These are phyloP conservation scores for Neopestalotiopsis clavispora DNA, from an alignment of 2,329 filamentous ascomycete species.

Conservation along the genomic window DNA sequence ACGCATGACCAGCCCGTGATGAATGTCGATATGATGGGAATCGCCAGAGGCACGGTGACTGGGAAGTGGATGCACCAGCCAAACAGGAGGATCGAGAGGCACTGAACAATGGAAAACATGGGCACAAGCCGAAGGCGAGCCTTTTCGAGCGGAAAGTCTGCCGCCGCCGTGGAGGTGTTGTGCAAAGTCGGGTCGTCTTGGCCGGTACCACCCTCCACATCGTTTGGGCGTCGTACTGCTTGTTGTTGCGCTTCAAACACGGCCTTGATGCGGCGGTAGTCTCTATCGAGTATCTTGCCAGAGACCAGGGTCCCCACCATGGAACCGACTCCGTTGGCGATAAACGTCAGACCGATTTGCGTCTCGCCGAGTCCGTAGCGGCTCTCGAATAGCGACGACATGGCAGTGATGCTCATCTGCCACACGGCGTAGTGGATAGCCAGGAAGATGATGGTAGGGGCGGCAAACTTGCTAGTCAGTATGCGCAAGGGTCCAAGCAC, in stretches of 20 bases:
- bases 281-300: conserved; percentile 26
- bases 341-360: conserved; percentile 22
- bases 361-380: conserved; percentile 23
- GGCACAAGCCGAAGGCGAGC: conserved; percentile 9
- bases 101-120: conserved; percentile 3
- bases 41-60: conserved; percentile 2
- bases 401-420: conserved; percentile 60
- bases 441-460: conserved; percentile 51
- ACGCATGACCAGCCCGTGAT: conserved; percentile 6
- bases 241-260: conserved; percentile 28
- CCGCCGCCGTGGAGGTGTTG: not conserved
- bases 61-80: conserved; percentile 44
- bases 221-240: not conserved
- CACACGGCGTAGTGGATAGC: conserved; percentile 57
- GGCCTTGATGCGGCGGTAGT: conserved; percentile 39
- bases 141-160: conserved; percentile 16
- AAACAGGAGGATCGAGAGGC: conserved; percentile 7
- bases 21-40: conserved; percentile 13
- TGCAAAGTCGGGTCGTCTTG: conserved; percentile 17
- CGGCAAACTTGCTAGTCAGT: conserved; percentile 46
- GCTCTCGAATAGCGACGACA: conserved; percentile 52
- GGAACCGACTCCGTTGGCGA: conserved; percentile 20
- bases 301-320: conserved; percentile 18
- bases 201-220: not conserved
- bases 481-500: conserved; percentile 51